Conservation (phyloP, 768 basidiomycete genomes). For the Naganishia vishniacii region DNA sequence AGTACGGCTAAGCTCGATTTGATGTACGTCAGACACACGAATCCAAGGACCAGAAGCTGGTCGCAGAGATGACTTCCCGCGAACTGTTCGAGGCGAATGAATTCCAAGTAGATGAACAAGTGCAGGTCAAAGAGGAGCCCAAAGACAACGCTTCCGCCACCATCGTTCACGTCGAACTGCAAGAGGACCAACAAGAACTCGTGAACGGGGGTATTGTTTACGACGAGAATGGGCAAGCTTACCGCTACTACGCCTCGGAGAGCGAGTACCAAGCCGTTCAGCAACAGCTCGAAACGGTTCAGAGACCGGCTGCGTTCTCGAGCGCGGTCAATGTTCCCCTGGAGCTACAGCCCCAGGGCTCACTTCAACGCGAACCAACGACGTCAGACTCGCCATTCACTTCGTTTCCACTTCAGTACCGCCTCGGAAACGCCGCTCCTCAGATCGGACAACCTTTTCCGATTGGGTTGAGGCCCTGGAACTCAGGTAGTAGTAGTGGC, state of each 20-base stretch:
- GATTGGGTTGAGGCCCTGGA: not conserved
- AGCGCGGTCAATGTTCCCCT: not conserved
- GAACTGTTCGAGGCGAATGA: not conserved
- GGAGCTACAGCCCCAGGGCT: not conserved
- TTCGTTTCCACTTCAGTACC: not conserved
- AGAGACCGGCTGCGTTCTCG: not conserved
- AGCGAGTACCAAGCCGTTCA: constrained; percentile 3
- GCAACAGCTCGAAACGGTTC: not conserved
- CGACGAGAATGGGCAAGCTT: constrained; percentile 7
- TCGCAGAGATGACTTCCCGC: not conserved
- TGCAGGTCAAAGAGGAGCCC: not conserved
- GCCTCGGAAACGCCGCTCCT: constrained; percentile 5
- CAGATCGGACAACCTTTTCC: not conserved
- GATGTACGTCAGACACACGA: not conserved
- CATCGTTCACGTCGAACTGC: not conserved
- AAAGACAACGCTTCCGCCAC: not conserved
- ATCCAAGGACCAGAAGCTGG: not conserved
- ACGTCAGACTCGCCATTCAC: too few species aligned
- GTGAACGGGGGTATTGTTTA: constrained; percentile 14
- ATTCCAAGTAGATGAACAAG: not conserved
- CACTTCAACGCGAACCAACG: too few species aligned
- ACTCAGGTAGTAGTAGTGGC: not conserved
- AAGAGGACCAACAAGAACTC: constrained; percentile 5
- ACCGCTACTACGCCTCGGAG: constrained; percentile 7
- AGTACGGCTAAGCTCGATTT: too few species aligned